phyloP scores from a whole-genome alignment of 148 eudicot species.

The Vaccinium myrtillus region DNA sequence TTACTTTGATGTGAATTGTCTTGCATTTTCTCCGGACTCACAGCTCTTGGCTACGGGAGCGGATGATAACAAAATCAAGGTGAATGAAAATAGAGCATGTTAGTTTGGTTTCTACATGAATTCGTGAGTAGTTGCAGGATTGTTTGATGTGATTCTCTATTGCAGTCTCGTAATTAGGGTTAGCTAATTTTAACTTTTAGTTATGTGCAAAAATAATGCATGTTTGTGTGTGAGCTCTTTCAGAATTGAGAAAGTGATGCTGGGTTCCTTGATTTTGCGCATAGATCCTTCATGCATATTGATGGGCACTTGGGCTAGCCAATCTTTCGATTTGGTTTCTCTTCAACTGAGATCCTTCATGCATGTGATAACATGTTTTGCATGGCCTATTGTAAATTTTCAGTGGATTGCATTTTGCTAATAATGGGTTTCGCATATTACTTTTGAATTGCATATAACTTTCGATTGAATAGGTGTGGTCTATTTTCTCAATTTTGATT shows the following conservation, averaged over 20 bases:
- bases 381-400: neutral
- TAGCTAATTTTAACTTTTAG: neutral
- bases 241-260: slow-evolving; percentile 1
- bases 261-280: neutral
- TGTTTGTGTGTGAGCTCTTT: neutral
- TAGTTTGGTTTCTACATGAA: neutral
- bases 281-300: neutral
- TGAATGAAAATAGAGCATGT: slow-evolving; percentile 16
- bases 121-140: neutral
- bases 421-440: no score
- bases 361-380: neutral
- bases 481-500: no score
- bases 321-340: neutral
- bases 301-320: neutral
- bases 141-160: neutral
- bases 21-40: slow-evolving; percentile 94
- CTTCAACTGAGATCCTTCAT: neutral
- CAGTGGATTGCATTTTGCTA: neutral
- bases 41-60: slow-evolving; percentile 98
- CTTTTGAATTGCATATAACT: no score
- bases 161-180: neutral
- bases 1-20: slow-evolving; percentile 91
- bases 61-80: slow-evolving; percentile 98
- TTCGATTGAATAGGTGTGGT: no score
- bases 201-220: neutral